phyloP scores from a whole-genome alignment of 345 rosid species.

The Pugionium dolabratum region DNA sequence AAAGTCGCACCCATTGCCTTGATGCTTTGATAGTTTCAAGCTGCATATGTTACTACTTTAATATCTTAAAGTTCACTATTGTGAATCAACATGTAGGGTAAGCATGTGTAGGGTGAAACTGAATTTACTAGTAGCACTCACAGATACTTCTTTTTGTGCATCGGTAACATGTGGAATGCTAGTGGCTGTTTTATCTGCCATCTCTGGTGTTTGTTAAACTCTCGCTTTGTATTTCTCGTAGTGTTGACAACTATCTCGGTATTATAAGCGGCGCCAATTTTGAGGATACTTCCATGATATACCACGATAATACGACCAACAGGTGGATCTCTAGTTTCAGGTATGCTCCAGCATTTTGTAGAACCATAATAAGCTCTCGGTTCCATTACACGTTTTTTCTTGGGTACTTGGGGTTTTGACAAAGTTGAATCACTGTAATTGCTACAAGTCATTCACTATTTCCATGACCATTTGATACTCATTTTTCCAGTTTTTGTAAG shows the following conservation, averaged over 20 bases:
- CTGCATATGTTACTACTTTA: too few species aligned
- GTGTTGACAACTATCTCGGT: constrained; percentile 62
- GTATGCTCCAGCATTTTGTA: constrained; percentile 42
- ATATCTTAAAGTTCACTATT: too few species aligned
- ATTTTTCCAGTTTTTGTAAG: background rate
- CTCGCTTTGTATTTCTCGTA: constrained; percentile 34
- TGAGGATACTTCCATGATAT: constrained; percentile 47
- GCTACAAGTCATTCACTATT: background rate
- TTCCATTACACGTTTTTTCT: background rate
- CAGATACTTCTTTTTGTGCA: background rate
- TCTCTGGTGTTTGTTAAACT: background rate
- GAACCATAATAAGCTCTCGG: background rate
- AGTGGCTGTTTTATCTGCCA: background rate
- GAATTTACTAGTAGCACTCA: background rate
- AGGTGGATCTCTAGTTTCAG: constrained; percentile 75
- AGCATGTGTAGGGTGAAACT: background rate
- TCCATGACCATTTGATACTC: background rate
- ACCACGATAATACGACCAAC: constrained; percentile 63
- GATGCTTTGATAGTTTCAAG: too few species aligned
- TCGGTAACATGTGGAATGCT: constrained; percentile 1
- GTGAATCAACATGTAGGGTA: too few species aligned
- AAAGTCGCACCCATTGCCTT: too few species aligned
- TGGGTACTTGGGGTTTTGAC: background rate
- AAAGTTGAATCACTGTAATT: background rate
- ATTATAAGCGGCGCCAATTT: constrained; percentile 56